These are phyloP conservation scores for Chimonanthus salicifolius DNA, from an alignment of 164 flowering plant genomes.

Conservation along the genomic window DNA sequence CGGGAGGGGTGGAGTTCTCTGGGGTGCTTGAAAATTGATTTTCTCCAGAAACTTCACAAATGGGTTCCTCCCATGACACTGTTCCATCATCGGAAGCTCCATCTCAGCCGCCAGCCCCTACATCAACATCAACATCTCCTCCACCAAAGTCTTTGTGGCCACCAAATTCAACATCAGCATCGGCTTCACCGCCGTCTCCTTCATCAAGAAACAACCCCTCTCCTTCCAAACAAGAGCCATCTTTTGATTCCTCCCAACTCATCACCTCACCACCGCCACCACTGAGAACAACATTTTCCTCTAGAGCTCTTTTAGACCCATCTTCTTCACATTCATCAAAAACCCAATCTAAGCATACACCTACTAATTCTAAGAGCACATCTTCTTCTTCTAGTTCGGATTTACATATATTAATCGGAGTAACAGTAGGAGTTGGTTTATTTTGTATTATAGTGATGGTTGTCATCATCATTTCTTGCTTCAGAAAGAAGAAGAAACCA, in stretches of 20 bases:
- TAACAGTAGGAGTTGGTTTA: conserved; percentile 23
- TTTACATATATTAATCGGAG: conserved; percentile 22
- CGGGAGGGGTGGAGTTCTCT: conserved; percentile 6
- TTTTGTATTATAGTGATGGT: conserved; percentile 23
- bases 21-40: not conserved
- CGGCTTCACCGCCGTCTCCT: conserved; percentile 14
- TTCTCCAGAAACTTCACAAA: not conserved
- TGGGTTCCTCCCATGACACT: conserved; percentile 26
- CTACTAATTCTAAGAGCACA: not conserved
- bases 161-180: not conserved
- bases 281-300: not conserved
- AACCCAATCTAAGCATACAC: conserved; percentile 2
- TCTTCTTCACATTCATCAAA: conserved; percentile 1
- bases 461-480: conserved; percentile 14
- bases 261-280: not conserved
- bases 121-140: conserved; percentile 7
- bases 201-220: not conserved
- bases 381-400: conserved; percentile 4
- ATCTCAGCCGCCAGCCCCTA: conserved; percentile 14
- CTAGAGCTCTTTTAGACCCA: not conserved
- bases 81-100: conserved; percentile 18
- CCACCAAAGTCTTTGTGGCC: conserved; percentile 7
- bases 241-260: conserved; percentile 1
- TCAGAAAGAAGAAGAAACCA: conserved; percentile 28
- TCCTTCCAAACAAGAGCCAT: not conserved